phyloP scores from a whole-genome alignment of 441 rosid genomes.

The Gossypium schwendimanii region DNA sequence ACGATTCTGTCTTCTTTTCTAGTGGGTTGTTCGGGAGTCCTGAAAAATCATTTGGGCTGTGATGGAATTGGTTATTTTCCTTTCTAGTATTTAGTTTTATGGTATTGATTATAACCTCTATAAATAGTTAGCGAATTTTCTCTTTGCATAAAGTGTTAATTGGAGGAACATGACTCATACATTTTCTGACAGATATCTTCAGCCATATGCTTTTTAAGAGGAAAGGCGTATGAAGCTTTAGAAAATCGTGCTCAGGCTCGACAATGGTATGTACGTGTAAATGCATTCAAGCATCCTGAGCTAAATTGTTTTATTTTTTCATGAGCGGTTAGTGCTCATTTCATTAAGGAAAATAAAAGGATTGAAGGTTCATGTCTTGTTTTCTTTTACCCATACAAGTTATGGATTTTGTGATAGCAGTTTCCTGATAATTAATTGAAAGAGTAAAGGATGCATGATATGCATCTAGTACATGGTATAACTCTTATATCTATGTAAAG shows the following conservation, averaged over 20 bases:
- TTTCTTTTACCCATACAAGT: neutral
- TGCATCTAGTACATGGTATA: neutral
- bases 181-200: conserved; percentile 55
- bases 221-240: conserved; percentile 83
- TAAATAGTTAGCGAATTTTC: neutral
- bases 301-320: neutral
- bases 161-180: neutral
- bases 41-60: neutral
- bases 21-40: neutral
- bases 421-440: neutral
- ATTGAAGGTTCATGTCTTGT: neutral
- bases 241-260: conserved; percentile 88
- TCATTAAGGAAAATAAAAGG: neutral
- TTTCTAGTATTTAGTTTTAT: neutral
- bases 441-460: neutral
- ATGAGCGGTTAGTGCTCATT: neutral
- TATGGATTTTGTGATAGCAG: neutral
- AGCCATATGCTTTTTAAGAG: conserved; percentile 85
- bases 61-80: neutral
- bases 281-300: neutral
- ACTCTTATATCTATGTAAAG: neutral
- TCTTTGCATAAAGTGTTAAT: neutral
- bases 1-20: neutral
- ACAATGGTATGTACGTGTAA: conserved; percentile 46
- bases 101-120: neutral